Evolutionary conservation across 345 rosid genomes (phyloP), one percentile per base, ranked within the genome.

Genomic region (Leavenworthia alabamica): DNA sequence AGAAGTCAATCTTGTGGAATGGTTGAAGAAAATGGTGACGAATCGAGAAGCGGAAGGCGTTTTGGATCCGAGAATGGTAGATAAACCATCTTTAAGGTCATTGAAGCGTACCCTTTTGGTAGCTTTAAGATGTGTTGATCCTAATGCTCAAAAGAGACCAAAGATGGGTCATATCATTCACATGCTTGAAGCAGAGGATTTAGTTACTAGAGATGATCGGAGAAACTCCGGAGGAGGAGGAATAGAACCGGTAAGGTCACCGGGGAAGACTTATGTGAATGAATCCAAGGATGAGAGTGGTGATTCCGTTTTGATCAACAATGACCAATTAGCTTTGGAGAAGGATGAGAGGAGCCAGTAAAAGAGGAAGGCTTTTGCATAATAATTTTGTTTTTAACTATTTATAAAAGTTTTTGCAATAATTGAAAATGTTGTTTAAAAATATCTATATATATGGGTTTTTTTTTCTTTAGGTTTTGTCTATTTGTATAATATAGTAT

Each of bases 171-270:
- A 92, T 75, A 87, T 89, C 15, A 83, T 92, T 56, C 96, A 92
- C 73, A 86, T 92, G 98, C 96, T 92, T 13, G 98, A 92, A 75
- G 93, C 95, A 24, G 98, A 92, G 20, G 98, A 89, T 51, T 85
- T 86, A 57, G 84, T 77, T 47, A 3, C 57, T 22, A 54, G 50
- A 53, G 72, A 60, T 60, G 61, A 60, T 29, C 53, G 77, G 39
- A 66, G 68, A 59, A 50, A 66, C 42, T 49, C 76, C 3, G 41
- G 63, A 3, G 64, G 61, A 55, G 48, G 74, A 48, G 82, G 78
- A 52, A 60, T 77, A 41, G 97, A 83, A 45, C 80, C 72, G 8
- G 82, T 68, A 22, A 75, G 63, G 15, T 43, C 69, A 7, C 73
- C 57, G 22, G 48, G 47, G 60, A 80, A 84, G 56, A 76, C 60